These are phyloP conservation scores for Mycena indigotica DNA, from an alignment of 768 basidiomycete species.

Conservation along the genomic window DNA sequence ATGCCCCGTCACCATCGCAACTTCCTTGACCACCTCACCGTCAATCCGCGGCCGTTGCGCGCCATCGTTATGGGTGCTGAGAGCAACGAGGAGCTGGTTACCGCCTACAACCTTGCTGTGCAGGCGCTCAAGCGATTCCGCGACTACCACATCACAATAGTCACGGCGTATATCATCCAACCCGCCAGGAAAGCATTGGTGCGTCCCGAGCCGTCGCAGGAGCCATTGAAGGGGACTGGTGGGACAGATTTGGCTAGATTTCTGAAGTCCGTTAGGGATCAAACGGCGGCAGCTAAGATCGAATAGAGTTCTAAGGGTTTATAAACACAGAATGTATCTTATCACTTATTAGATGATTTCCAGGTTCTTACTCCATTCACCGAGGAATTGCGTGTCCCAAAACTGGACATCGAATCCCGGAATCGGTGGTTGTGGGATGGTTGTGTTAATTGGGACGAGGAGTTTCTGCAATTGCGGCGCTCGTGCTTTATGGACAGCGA, in stretches of 20 bases:
- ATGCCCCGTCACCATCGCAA: constrained; percentile 82
- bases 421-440: too few relatives aligned
- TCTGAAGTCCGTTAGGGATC: constrained; percentile 69
- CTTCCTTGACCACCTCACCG: constrained; percentile 70
- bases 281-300: constrained; percentile 55
- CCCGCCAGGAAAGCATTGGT: constrained; percentile 53
- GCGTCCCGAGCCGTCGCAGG: constrained; percentile 30
- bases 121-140: constrained; percentile 69
- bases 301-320: too few relatives aligned
- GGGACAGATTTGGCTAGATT: constrained; percentile 80
- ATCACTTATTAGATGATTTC: too few relatives aligned
- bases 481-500: too few relatives aligned
- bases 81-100: constrained; percentile 36
- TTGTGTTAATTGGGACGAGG: too few relatives aligned
- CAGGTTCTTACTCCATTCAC: too few relatives aligned
- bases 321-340: too few relatives aligned
- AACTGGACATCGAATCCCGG: too few relatives aligned
- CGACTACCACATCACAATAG: constrained; percentile 77
- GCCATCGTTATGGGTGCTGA: constrained; percentile 44
- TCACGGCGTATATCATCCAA: constrained; percentile 72
- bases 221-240: constrained; percentile 68
- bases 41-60: constrained; percentile 63
- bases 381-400: too few relatives aligned
- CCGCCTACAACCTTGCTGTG: constrained; percentile 69
- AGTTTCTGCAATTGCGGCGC: too few relatives aligned